A percentile compares a stretch with the other conserved stretches of the same genome.
These are phyloP conservation scores for Solanum commersonii DNA, from an alignment of 257 asterid genomes.

Conservation along the genomic window DNA sequence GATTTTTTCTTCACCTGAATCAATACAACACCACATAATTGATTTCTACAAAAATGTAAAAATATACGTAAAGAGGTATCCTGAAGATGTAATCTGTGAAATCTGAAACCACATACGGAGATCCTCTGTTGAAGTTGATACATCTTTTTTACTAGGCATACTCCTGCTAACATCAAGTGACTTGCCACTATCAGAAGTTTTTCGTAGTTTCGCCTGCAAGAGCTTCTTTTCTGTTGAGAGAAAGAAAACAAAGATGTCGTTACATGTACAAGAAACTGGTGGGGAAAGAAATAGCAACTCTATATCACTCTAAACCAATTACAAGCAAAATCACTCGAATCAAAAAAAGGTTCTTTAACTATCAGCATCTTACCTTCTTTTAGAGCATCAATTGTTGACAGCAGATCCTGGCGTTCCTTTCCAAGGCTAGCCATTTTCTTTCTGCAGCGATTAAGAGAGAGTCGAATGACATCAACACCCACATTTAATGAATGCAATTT, in stretches of 20 bases:
- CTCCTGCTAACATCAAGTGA: constrained; percentile 33
- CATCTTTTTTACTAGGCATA: constrained; percentile 38
- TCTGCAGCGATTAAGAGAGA: constrained; percentile 22
- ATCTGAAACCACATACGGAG: constrained; percentile 43
- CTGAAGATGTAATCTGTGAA: not conserved
- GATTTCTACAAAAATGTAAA: constrained; percentile 6
- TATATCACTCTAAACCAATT: not conserved
- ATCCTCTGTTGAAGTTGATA: constrained; percentile 85
- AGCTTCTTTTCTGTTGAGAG: constrained; percentile 70
- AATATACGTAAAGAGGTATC: not conserved
- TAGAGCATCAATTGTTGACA: constrained; percentile 72
- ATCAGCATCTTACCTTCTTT: constrained; percentile 59
- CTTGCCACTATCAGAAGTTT: constrained; percentile 62
- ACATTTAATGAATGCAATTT: not conserved
- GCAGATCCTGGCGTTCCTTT: constrained; percentile 82
- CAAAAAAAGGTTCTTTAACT: not conserved
- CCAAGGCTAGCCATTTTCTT: constrained; percentile 71
- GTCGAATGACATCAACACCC: not conserved
- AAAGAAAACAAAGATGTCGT: not conserved
- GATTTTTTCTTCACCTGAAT: constrained; percentile 17
- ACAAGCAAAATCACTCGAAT: not conserved
- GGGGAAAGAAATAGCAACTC: not conserved
- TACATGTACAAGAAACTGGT: not conserved
- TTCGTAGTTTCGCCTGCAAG: constrained; percentile 62
- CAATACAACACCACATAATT: not conserved